A percentile compares a stretch with the other conserved stretches of the same genome.
Conservation (phyloP, 768 basidiomycete genomes). For the Tylopilus rubrobrunneus region DNA sequence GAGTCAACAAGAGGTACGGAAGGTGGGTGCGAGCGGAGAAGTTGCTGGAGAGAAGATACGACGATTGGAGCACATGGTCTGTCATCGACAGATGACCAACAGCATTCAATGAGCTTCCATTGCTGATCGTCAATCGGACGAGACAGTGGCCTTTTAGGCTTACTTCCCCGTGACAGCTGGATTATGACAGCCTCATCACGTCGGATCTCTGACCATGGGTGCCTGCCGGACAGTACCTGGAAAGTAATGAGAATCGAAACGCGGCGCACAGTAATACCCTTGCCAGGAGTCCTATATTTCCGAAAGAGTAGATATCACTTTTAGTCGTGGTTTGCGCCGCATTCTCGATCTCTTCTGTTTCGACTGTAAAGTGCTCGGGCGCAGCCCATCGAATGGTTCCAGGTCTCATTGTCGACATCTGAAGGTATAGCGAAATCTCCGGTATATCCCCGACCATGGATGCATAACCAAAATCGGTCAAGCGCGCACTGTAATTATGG, state of each 20-base stretch:
- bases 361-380: slow-evolving; percentile 23
- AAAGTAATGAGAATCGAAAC: neutral
- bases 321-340: neutral
- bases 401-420: slow-evolving; percentile 27
- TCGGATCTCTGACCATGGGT: slow-evolving; percentile 1
- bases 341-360: slow-evolving; percentile 2
- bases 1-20: neutral
- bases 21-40: neutral
- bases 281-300: slow-evolving; percentile 29
- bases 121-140: slow-evolving; percentile 3
- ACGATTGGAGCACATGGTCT: neutral
- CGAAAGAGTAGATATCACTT: slow-evolving; percentile 17
- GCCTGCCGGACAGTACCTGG: slow-evolving; percentile 21
- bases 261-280: neutral
- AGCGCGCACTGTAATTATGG: neutral
- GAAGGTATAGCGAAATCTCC: neutral
- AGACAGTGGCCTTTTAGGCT: neutral
- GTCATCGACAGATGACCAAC: slow-evolving; percentile 1
- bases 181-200: neutral
- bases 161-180: neutral
- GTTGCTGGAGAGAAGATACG: neutral
- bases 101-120: slow-evolving; percentile 2
- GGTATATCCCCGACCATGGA: slow-evolving; percentile 3
- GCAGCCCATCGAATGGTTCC: slow-evolving; percentile 45
- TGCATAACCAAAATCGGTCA: slow-evolving; percentile 5